Conservation (phyloP, 495 filamentous ascomycete species). For the Delitschia confertaspora region DNA sequence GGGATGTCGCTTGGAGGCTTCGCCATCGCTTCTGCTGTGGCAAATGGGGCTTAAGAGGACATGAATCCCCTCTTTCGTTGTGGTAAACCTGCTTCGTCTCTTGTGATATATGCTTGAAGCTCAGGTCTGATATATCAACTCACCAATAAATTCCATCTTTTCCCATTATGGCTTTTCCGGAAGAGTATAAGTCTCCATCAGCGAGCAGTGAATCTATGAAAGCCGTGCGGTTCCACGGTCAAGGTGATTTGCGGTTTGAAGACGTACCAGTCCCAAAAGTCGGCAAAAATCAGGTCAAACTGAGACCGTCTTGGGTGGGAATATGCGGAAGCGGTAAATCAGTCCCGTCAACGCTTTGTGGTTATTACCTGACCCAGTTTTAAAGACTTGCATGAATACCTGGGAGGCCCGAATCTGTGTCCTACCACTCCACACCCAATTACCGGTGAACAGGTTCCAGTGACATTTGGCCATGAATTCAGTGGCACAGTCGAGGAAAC, state of each 20-base stretch:
- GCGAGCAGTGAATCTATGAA: slow-evolving; percentile 29
- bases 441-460: slow-evolving; percentile 47
- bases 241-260: slow-evolving; percentile 34
- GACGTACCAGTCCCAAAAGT: slow-evolving; percentile 33
- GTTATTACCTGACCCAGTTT: slow-evolving; percentile 2
- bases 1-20: too few relatives aligned
- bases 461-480: slow-evolving; percentile 57
- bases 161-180: slow-evolving; percentile 15
- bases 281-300: slow-evolving; percentile 33
- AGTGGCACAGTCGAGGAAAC: slow-evolving; percentile 51
- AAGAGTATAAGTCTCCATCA: slow-evolving; percentile 23
- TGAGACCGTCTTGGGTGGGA: slow-evolving; percentile 48
- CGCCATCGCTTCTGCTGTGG: not conserved
- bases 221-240: slow-evolving; percentile 36
- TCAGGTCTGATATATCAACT: not conserved
- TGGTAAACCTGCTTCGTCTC: too few relatives aligned
- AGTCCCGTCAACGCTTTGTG: not conserved
- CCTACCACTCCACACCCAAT: slow-evolving; percentile 50
- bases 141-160: not conserved
- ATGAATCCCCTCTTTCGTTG: too few relatives aligned
- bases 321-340: slow-evolving; percentile 48
- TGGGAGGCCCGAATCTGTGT: slow-evolving; percentile 47
- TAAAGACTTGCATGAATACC: slow-evolving; percentile 54
- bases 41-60: not conserved
- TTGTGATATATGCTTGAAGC: too few relatives aligned